Conservation (phyloP, 768 basidiomycete genomes). For the Leccinum ochraceum region DNA sequence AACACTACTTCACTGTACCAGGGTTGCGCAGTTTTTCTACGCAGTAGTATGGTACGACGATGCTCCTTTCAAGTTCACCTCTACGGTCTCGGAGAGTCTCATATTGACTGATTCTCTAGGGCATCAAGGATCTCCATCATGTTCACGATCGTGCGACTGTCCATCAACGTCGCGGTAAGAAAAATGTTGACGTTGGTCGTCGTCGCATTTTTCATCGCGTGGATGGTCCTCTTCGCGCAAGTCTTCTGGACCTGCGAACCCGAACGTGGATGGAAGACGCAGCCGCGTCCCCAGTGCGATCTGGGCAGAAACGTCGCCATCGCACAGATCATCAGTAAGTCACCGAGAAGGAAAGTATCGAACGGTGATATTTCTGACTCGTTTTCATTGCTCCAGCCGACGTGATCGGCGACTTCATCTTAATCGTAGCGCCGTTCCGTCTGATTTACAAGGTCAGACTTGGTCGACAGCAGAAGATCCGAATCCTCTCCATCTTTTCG, state of each 20-base stretch:
- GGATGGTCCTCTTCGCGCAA: conserved; percentile 8
- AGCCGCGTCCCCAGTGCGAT: not conserved
- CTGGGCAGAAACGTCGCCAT: not conserved
- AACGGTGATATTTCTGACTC: not conserved
- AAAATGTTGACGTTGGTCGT: not conserved
- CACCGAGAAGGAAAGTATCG: not conserved
- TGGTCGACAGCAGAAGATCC: conserved; percentile 1
- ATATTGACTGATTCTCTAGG: not conserved
- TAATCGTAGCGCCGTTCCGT: conserved; percentile 2
- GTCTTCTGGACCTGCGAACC: conserved; percentile 7
- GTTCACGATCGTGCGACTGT: conserved; percentile 7
- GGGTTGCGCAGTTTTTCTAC: conserved; percentile 10
- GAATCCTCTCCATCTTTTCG: conserved; percentile 8
- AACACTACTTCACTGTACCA: not conserved
- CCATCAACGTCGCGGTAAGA: not conserved
- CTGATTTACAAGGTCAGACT: conserved; percentile 3
- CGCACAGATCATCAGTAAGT: not conserved
- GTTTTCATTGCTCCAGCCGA: conserved; percentile 1
- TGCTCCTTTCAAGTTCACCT: not conserved
- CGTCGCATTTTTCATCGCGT: not conserved
- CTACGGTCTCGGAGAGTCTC: not conserved
- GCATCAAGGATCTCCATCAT: conserved; percentile 1
- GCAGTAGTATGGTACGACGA: conserved; percentile 4
- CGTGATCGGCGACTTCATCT: conserved; percentile 2
- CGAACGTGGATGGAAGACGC: conserved; percentile 5